A percentile compares a stretch with the other conserved stretches of the same genome.
Conservation (phyloP, 2,329 filamentous ascomycete genomes). For the Leptographium wingfieldii region DNA sequence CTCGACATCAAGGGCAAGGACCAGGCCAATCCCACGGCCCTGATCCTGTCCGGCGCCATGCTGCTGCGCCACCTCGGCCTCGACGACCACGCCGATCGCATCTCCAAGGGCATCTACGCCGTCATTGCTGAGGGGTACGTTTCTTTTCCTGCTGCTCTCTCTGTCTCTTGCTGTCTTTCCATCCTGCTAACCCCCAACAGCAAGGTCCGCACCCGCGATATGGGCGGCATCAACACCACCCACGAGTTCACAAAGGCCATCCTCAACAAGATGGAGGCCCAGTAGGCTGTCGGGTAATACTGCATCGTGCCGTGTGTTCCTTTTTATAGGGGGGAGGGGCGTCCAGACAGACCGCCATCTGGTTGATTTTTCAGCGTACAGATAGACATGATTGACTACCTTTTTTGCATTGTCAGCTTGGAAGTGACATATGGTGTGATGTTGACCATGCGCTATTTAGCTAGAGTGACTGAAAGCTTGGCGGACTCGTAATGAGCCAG, state of each 20-base stretch:
- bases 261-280: constrained; percentile 79
- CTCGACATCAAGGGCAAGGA: constrained; percentile 99
- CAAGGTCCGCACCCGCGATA: constrained; percentile 81
- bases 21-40: constrained; percentile 93
- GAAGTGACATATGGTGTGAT: neutral
- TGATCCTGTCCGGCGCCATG: constrained; percentile 94
- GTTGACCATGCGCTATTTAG: neutral
- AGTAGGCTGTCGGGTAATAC: neutral
- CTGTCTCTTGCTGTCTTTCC: neutral
- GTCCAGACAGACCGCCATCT: neutral
- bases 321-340: neutral
- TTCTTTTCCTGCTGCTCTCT: neutral
- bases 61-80: constrained; percentile 92
- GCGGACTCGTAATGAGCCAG: neutral
- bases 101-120: constrained; percentile 70
- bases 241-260: constrained; percentile 93
- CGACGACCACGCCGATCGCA: constrained; percentile 96
- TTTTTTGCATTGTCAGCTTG: neutral
- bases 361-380: constrained; percentile 2
- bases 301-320: neutral
- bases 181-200: constrained; percentile 38
- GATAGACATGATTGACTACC: constrained; percentile 1
- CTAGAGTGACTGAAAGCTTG: too few species aligned
- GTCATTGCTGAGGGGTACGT: constrained; percentile 82
- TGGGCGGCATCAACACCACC: constrained; percentile 83